Evolutionary conservation across 1,284 basidiomycete species (phyloP), one percentile per base, ranked within the genome.

Genomic region (Moesziomyces antarcticus): DNA sequence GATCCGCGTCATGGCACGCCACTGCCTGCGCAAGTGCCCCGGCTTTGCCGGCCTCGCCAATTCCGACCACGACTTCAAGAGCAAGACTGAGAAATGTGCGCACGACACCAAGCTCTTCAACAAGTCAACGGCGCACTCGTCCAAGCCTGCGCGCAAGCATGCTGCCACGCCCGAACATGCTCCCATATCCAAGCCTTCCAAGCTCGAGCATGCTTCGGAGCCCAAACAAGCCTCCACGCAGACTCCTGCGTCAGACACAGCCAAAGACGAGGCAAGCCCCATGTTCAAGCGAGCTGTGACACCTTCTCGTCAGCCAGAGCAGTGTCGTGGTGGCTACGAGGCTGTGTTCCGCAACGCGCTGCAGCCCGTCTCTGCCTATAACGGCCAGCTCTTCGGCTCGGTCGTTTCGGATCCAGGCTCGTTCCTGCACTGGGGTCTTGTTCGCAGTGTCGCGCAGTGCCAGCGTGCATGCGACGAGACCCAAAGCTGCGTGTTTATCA

Each of bases 361-460:
- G 54, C 57, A 58, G 0, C 64, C 64, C 5, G 57, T 61, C n/a
- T 14, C 49, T 6, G 9, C 49, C 6, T 56, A 67, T 25, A 21
- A 24, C 5, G 45, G 52, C 24, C 51, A 53, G 22, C 22, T 18
- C 0, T 67, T 67, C 35, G 64, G 64, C 7, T 67, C 64, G 7
- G 64, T 67, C 33, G 49, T 67, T 27, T 67, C 64, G 7, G 64
- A 67, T 16, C 57, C 64, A 0, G 5, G 49, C 18, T 53, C 53
- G 3, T 67, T 67, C 54, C 48, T 67, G 3, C 64, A 60, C n/a
- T 67, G 64, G 64, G 64, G 64, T 5, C 53, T 60, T n/a, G 64
- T 67, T 10, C 25, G 13, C 8, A 27, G 5, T 2, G 35, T 50
- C 3, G 7, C 53, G 0, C 45, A 67, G n/a, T 67, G 64, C n/a